Base-by-base conservation (phyloP, 78 protist species). In the Dictyostelium citrinum region DNA sequence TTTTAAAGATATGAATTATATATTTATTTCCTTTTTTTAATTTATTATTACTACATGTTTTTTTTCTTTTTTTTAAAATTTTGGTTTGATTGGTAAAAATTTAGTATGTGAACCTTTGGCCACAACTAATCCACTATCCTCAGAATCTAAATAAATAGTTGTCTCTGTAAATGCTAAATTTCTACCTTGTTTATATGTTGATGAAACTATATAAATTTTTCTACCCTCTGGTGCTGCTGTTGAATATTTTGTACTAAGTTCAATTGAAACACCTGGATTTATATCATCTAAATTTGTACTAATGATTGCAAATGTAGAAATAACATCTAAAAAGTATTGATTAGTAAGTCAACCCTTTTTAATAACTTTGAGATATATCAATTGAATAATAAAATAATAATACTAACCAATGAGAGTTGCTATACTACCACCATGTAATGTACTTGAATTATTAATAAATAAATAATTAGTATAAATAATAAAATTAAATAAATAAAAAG, bases 161-260 rank as follows among this genome's bases (percentile, higher is more conserved):
- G 93, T 88, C 1, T 88, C 93, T 67, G 93, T 67, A 17, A 61
- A 88, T 67, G 85, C 84, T 12, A 88, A 68, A 49, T 78, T 88
- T 46, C 72, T 76, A 1, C 93, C 93, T n/a, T 17, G n/a, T 49
- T 79, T 88, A 24, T 68, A 78, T 9, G 45, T 77, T 27, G 17
- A n/a, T 17, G 85, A 78, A 24, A 77, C 58, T 8, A 88, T 67
- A 10, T 17, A 43, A 45, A 88, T 61, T 6, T 24, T 88, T 35
- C 49, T 41, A 35, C n/a, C 85, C 0, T 43, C 29, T 31, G 82
- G 70, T 45, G 85, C 85, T 5, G 81, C 37, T 12, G 84, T 17
- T 5, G 85, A 78, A 88, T 88, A 88, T 11, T 79, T 72, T 2
- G 80, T 43, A 14, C 1, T 39, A 39, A 88, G 4, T 24, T 88